phyloP scores from a whole-genome alignment of 306 rosid genomes.

The Castanopsis chinensis region DNA sequence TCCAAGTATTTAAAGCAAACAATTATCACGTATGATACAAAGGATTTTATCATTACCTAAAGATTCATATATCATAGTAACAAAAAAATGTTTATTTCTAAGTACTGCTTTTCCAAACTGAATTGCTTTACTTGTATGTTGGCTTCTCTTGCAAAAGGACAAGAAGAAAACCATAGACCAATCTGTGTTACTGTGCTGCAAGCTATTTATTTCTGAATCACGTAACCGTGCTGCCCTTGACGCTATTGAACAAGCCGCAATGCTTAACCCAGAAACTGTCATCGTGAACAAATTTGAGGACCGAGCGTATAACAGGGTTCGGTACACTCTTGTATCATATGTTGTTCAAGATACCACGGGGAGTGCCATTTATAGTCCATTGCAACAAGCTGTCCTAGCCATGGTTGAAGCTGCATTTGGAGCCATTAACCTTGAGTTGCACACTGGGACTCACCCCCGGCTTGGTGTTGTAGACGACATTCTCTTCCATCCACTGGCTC shows the following conservation, averaged over 20 bases:
- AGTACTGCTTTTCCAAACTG: background rate
- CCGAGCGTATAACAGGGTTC: constrained; percentile 59
- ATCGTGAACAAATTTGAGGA: constrained; percentile 61
- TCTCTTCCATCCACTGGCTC: constrained; percentile 70
- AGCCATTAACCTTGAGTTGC: constrained; percentile 62
- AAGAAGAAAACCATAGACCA: constrained; percentile 55
- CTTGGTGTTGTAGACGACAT: constrained; percentile 84
- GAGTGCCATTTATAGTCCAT: constrained; percentile 65
- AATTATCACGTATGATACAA: too few relatives aligned
- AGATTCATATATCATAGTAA: background rate
- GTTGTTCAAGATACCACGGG: constrained; percentile 62
- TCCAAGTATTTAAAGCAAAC: too few relatives aligned
- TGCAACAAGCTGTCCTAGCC: constrained; percentile 61
- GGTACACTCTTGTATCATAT: constrained; percentile 71
- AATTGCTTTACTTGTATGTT: background rate
- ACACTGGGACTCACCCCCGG: constrained; percentile 77
- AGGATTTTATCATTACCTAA: too few relatives aligned
- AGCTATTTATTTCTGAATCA: constrained; percentile 61
- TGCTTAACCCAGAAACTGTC: constrained; percentile 49
- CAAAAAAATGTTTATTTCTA: background rate
- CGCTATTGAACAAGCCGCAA: constrained; percentile 64
- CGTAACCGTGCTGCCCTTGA: constrained; percentile 56
- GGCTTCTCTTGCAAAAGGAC: constrained; percentile 27
- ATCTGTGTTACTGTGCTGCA: constrained; percentile 70
- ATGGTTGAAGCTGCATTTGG: constrained; percentile 75